Percentiles rank a stretch among this genome's conserved stretches.
Conservation (phyloP, 2,329 filamentous ascomycete genomes). For the Nigrospora osmanthi region DNA sequence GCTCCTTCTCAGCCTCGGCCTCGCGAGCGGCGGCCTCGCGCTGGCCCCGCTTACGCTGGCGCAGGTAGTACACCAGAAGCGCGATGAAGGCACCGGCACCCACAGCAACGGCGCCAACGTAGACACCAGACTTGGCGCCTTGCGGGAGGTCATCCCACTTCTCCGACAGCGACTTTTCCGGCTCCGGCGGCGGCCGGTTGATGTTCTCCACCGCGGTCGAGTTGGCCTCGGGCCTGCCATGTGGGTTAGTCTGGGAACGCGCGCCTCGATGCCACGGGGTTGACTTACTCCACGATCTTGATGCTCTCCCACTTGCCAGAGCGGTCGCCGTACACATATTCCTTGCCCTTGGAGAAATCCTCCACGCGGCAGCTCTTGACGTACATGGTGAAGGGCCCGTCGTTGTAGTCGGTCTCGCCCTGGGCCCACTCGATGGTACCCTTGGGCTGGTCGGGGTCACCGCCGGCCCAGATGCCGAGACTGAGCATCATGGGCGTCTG, state of each 20-base stretch:
- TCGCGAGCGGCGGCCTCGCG: constrained; percentile 40
- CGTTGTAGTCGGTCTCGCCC: constrained; percentile 56
- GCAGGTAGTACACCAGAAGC: constrained; percentile 45
- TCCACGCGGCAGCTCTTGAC: constrained; percentile 51
- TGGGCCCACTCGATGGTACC: constrained; percentile 64
- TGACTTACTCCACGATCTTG: constrained; percentile 42
- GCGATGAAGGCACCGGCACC: constrained; percentile 23
- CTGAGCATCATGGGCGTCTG: constrained; percentile 70
- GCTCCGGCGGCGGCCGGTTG: constrained; percentile 15
- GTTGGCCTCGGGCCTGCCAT: constrained; percentile 39
- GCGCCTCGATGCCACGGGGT: neutral
- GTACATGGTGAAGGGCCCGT: constrained; percentile 67
- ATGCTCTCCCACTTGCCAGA: constrained; percentile 59
- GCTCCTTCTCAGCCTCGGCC: constrained; percentile 36
- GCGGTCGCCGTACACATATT: constrained; percentile 57
- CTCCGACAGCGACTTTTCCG: constrained; percentile 35
- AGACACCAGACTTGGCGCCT: constrained; percentile 44
- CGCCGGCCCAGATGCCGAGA: constrained; percentile 59
- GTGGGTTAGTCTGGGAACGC: neutral
- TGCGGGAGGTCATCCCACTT: constrained; percentile 46
- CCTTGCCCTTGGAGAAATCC: constrained; percentile 54
- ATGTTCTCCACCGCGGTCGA: constrained; percentile 44
- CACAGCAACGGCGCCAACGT: constrained; percentile 36
- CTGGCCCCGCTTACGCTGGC: constrained; percentile 44
- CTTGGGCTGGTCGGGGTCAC: constrained; percentile 44